Evolutionary conservation across 169 alveolate genomes (phyloP), one percentile per base, ranked within the genome.

Genomic region (Cryptosporidium parvum): DNA sequence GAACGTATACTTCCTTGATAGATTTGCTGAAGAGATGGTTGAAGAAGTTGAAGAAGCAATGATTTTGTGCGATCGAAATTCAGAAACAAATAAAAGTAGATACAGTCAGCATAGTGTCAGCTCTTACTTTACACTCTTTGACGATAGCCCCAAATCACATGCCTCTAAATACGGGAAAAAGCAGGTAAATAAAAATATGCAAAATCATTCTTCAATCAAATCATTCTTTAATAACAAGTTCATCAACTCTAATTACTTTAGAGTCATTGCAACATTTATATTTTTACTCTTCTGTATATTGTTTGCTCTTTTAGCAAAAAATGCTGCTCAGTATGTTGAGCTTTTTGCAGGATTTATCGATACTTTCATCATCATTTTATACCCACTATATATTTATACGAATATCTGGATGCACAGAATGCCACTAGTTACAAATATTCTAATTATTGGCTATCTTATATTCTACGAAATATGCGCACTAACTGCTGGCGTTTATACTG

Each of bases 331-430:
- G 31, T 80, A 80, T 65, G 51, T 80, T 5, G 89, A 80, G 56
- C 75, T 80, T n/a, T 67, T 80, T 65, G 89, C 89, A 14, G 89
- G 89, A 44, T 80, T 61, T 61, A 45, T 80, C 29, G 89, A 80
- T 33, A 80, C 89, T 14, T 59, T 35, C 51, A 80, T 80, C 4
- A 80, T 80, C 51, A 62, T 80, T 37, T 0, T 80, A 9, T 80
- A 80, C 75, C 89, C 89, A 29, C 14, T 80, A 14, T 80, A 61
- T 48, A 62, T 80, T 23, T 80, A 80, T 35, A 45, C 16, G n/a
- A 80, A 37, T 23, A n/a, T 80, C 18, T 80, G 89, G 89, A 61
- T 23, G 65, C 89, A 80, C 39, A 58, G 29, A 45, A 48, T 80
- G 75, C 67, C 89, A 3, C 18, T 9, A 2, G 23, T 29, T 48